Conservation (phyloP, 2,329 filamentous ascomycete species). For the Colletotrichum theobromicola region DNA sequence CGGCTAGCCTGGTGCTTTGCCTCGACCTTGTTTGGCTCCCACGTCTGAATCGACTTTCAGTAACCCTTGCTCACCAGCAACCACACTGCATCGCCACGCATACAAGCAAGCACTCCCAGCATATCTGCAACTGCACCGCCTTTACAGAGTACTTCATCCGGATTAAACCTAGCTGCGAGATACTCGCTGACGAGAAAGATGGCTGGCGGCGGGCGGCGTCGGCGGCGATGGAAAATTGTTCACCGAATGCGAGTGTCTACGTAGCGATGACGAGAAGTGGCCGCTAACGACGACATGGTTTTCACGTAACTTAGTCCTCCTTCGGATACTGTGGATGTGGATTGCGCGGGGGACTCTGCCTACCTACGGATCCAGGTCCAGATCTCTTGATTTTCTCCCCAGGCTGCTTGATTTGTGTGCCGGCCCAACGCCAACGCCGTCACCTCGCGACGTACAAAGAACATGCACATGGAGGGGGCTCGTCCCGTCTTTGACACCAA, state of each 20-base stretch:
- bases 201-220: background rate
- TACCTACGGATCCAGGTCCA: background rate
- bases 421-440: background rate
- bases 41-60: background rate
- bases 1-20: background rate
- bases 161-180: background rate
- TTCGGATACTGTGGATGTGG: background rate
- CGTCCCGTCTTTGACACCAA: conserved; percentile 5
- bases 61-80: background rate
- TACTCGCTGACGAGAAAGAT: background rate
- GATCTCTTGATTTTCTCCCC: background rate
- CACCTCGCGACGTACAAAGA: conserved; percentile 11
- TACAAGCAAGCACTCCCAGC: background rate
- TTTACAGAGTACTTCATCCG: background rate
- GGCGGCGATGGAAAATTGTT: background rate
- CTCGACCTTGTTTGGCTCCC: background rate
- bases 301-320: background rate
- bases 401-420: background rate
- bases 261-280: conserved; percentile 1
- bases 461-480: conserved; percentile 11
- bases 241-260: background rate
- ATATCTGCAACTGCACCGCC: background rate
- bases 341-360: conserved; percentile 8
- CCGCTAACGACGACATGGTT: background rate
- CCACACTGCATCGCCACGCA: background rate